Evolutionary conservation across 257 asterid species (phyloP), one percentile per base, ranked within the genome.

Genomic region (Eucommia ulmoides): DNA sequence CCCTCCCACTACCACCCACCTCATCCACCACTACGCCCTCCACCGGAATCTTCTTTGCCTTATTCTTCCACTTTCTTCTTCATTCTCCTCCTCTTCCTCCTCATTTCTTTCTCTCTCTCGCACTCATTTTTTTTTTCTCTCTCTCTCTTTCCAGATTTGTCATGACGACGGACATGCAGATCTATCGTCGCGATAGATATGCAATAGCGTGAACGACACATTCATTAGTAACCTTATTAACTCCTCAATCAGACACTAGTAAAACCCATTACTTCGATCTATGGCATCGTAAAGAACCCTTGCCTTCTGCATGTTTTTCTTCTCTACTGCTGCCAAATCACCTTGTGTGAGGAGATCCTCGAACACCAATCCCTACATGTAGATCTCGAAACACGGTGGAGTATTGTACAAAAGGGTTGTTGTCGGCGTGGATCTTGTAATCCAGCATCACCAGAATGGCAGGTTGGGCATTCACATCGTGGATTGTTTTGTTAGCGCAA

Each of bases 341-440:
- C 97, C 97, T 70, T 89, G 97, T 14, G 76, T 83, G 58, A 84
- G 26, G 38, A 88, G 79, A 53, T 88, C 95, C 51, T 84, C 97
- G 24, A 88, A 88, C 16, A 88, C 97, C 1, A 88, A 78, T 54
- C 95, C 97, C 14, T 96, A 89, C 93, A 78, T 82, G 24, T 89
- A 85, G 56, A 89, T 89, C 45, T 93, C 96, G 54, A 46, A 89
- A 66, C 97, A 89, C 0, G 97, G 97, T 0, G 97, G 38, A 12
- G 38, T 89, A 55, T 89, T 89, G 68, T 89, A 85, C 62, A 85
- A 45, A n/a, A 0, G 97, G 85, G 19, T 73, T 78, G 76, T 85
- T 29, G 8, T 29, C 38, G 8, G 38, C 38, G 12, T 29, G 38
- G 38, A 29, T 29, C 38, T 29, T 29, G 38, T 29, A 29, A 29